These are phyloP conservation scores for Coprinopsis strossmayeri DNA, from an alignment of 768 basidiomycete genomes.

Conservation along the genomic window DNA sequence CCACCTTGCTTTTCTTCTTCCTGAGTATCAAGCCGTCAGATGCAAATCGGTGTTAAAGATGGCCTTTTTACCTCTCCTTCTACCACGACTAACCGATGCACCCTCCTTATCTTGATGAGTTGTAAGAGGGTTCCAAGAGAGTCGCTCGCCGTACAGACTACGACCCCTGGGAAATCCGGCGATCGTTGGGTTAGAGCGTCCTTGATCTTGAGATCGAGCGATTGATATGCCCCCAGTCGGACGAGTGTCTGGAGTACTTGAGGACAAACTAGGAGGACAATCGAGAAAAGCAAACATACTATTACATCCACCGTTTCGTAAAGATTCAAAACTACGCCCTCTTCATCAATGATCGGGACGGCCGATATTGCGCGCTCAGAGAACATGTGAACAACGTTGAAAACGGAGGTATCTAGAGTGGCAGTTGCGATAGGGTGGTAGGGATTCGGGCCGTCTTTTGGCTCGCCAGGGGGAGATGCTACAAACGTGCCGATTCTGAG, in stretches of 20 bases:
- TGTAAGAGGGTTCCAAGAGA: slow-evolving; percentile 87
- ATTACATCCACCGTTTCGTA: slow-evolving; percentile 99
- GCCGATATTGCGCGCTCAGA: slow-evolving; percentile 93
- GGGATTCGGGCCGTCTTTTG: slow-evolving; percentile 53
- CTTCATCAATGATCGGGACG: slow-evolving; percentile 90
- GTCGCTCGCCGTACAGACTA: slow-evolving; percentile 90
- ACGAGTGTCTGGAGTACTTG: slow-evolving; percentile 71
- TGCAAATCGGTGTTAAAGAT: not conserved
- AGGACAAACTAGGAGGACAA: slow-evolving; percentile 2
- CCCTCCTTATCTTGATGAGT: slow-evolving; percentile 87
- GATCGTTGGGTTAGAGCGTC: slow-evolving; percentile 90
- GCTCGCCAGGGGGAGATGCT: slow-evolving; percentile 40
- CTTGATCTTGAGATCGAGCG: slow-evolving; percentile 89
- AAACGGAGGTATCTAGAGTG: slow-evolving; percentile 84
- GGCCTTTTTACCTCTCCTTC: slow-evolving; percentile 67
- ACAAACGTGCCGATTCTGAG: slow-evolving; percentile 95
- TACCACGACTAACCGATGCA: slow-evolving; percentile 93
- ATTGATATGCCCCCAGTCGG: slow-evolving; percentile 88
- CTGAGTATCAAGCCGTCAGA: slow-evolving; percentile 26
- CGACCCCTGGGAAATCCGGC: slow-evolving; percentile 93
- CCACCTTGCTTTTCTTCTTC: slow-evolving; percentile 78
- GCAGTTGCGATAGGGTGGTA: slow-evolving; percentile 92
- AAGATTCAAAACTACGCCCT: slow-evolving; percentile 90
- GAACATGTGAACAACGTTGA: slow-evolving; percentile 98
- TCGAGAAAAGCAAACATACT: slow-evolving; percentile 40